These are phyloP conservation scores for Aspergillus pseudotamarii DNA, from an alignment of 2,329 filamentous ascomycete species.

Conservation along the genomic window DNA sequence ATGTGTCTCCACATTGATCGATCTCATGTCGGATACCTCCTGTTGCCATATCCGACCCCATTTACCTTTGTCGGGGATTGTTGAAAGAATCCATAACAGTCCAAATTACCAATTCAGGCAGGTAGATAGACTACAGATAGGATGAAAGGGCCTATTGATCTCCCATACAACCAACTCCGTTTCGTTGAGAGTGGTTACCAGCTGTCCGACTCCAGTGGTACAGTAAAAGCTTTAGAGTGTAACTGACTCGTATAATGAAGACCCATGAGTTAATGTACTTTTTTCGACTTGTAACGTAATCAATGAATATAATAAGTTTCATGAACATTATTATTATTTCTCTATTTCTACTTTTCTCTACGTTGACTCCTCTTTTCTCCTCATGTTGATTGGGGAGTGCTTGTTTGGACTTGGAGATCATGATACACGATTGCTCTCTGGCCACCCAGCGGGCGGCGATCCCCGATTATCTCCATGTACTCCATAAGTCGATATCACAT, in stretches of 20 bases:
- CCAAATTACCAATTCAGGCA: too few species aligned
- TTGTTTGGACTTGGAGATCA: not conserved
- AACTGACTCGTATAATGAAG: not conserved
- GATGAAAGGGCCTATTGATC: too few species aligned
- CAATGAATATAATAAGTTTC: not conserved
- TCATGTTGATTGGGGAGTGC: too few species aligned
- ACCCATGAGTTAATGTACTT: not conserved
- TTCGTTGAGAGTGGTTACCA: too few species aligned
- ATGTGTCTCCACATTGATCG: not conserved
- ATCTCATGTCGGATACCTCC: not conserved
- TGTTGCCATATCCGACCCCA: too few species aligned
- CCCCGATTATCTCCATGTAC: not conserved
- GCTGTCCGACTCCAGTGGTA: too few species aligned
- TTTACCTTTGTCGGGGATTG: too few species aligned
- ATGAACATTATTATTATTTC: not conserved
- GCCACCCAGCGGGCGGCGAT: not conserved
- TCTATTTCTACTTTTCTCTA: not conserved
- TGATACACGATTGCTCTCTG: not conserved
- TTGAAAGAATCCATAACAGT: too few species aligned
- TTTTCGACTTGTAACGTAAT: not conserved
- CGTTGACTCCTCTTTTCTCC: too few species aligned
- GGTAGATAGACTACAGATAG: too few species aligned
- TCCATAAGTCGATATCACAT: not conserved
- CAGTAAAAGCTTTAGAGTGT: too few species aligned
- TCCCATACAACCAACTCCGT: too few species aligned